Evolutionary conservation across 1,284 basidiomycete genomes (phyloP).

Genomic region (Trametes polyzona): DNA sequence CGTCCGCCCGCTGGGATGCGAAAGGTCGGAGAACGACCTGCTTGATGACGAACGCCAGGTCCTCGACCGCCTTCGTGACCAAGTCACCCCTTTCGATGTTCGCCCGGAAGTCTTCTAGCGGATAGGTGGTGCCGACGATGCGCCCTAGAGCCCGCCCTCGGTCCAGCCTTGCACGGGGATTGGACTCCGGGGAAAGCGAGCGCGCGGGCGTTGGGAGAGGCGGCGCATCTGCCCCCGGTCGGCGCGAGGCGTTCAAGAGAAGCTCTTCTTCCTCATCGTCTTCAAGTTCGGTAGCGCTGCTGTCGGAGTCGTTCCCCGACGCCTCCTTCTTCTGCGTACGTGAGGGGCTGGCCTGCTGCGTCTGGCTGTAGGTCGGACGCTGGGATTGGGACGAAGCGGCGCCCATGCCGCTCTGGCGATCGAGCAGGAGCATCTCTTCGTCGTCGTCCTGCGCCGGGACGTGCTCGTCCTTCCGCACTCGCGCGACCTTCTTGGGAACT

Average conservation of each 20-base stretch:
- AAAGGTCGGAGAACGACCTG: slow-evolving; percentile 76
- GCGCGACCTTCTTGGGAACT: slow-evolving; percentile 63
- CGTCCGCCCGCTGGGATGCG: slow-evolving; percentile 61
- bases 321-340: slow-evolving; percentile 17
- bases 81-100: slow-evolving; percentile 75
- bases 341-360: slow-evolving; percentile 13
- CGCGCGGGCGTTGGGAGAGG: slow-evolving; percentile 45
- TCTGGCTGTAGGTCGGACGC: slow-evolving; percentile 2
- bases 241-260: slow-evolving; percentile 32
- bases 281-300: slow-evolving; percentile 30
- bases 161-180: slow-evolving; percentile 45
- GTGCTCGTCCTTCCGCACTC: slow-evolving; percentile 60
- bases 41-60: slow-evolving; percentile 70
- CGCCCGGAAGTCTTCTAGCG: slow-evolving; percentile 75
- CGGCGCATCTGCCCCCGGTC: slow-evolving; percentile 18
- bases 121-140: slow-evolving; percentile 74
- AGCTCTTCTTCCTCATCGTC: slow-evolving; percentile 34
- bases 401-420: slow-evolving; percentile 38
- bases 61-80: slow-evolving; percentile 82
- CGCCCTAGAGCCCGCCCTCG: slow-evolving; percentile 50
- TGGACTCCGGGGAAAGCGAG: slow-evolving; percentile 51
- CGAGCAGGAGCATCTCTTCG: slow-evolving; percentile 66
- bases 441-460: slow-evolving; percentile 64
- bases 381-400: slow-evolving; percentile 5
- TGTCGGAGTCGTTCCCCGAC: slow-evolving; percentile 32